Percentiles rank a stretch among this genome's conserved stretches.
These are phyloP conservation scores for Singerocomus rubriflavus DNA, from an alignment of 1,284 basidiomycete genomes.

Conservation along the genomic window DNA sequence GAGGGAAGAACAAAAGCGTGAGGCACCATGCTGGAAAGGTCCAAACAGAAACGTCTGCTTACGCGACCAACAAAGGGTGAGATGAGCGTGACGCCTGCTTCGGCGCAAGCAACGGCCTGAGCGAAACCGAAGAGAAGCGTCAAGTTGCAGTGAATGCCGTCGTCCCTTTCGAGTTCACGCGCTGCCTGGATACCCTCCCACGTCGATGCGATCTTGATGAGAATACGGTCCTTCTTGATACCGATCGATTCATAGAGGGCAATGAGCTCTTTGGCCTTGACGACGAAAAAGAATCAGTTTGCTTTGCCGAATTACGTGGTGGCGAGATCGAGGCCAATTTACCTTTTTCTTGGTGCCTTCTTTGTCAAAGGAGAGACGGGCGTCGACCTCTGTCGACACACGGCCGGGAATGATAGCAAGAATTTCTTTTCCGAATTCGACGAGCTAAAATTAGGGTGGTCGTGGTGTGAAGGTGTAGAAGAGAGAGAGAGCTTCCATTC, in stretches of 20 bases:
- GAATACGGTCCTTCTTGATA: constrained; percentile 87
- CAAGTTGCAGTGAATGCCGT: constrained; percentile 97
- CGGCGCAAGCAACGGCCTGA: constrained; percentile 98
- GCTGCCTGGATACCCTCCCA: constrained; percentile 99
- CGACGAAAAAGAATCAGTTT: constrained; percentile 15
- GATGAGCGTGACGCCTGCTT: constrained; percentile 97
- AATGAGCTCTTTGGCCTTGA: constrained; percentile 88
- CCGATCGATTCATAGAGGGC: constrained; percentile 90
- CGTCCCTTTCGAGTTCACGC: constrained; percentile 89
- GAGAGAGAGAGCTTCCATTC: constrained; percentile 29
- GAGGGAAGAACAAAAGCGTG: constrained; percentile 9
- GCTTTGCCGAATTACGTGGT: constrained; percentile 15
- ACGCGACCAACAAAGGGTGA: constrained; percentile 98
- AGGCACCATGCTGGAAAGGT: constrained; percentile 16
- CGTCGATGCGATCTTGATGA: constrained; percentile 99
- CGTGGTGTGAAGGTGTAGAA: constrained; percentile 6
- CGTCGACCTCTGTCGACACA: constrained; percentile 99
- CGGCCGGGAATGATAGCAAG: constrained; percentile 95
- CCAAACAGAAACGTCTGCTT: constrained; percentile 35
- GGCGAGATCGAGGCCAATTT: constrained; percentile 11
- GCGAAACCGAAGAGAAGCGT: constrained; percentile 98
- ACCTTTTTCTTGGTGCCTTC: constrained; percentile 87
- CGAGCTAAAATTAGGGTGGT: constrained; percentile 55
- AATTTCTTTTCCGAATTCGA: constrained; percentile 97
- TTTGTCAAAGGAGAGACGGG: constrained; percentile 95